phyloP scores from a whole-genome alignment of 345 rosid genomes.

The Combretum micranthum region DNA sequence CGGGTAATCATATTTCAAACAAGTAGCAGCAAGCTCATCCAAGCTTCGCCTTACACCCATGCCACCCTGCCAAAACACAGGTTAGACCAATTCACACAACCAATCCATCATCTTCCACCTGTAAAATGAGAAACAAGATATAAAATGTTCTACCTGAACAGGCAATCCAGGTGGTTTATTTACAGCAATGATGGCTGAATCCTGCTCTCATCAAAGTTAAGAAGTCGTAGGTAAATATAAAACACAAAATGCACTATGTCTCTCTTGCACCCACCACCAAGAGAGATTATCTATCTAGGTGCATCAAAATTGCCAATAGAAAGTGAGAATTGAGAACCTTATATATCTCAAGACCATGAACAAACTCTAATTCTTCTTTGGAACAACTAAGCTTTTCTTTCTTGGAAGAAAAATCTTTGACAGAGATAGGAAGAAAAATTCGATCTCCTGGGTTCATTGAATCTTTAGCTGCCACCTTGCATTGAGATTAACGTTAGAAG shows the following conservation, averaged over 20 bases:
- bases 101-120: not conserved
- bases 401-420: constrained; percentile 29
- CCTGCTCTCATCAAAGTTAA: constrained; percentile 40
- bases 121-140: not conserved
- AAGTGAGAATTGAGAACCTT: constrained; percentile 43
- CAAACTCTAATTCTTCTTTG: constrained; percentile 57
- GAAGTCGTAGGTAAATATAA: not conserved
- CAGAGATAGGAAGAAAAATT: constrained; percentile 62
- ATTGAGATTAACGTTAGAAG: constrained; percentile 22
- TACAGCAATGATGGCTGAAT: constrained; percentile 62
- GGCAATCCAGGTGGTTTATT: constrained; percentile 92
- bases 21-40: constrained; percentile 69
- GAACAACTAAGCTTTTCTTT: constrained; percentile 36
- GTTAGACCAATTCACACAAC: not conserved
- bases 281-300: no score
- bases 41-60: constrained; percentile 71
- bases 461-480: constrained; percentile 82
- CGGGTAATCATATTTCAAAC: constrained; percentile 56
- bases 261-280: no score
- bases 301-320: not conserved
- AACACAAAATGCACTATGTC: no score
- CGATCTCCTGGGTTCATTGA: constrained; percentile 60
- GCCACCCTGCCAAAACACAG: constrained; percentile 57
- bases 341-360: constrained; percentile 58
- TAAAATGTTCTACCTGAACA: constrained; percentile 55